Percentiles rank a stretch among this genome's conserved stretches.
Conservation (phyloP, 1,284 basidiomycete genomes). For the Melampsora larici-populina region DNA sequence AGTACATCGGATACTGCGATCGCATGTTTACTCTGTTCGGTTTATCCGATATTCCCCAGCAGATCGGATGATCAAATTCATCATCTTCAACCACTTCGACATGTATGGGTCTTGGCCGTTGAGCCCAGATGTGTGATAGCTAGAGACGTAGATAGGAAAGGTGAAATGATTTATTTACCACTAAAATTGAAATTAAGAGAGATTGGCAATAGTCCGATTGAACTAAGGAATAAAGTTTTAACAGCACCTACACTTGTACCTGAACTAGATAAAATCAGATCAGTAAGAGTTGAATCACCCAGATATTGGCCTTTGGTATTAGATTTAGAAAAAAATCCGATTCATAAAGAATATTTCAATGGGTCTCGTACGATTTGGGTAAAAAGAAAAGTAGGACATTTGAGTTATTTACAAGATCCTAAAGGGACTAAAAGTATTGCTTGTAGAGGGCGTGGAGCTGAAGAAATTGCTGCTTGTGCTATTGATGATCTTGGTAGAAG, state of each 20-base stretch:
- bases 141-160: conserved; percentile 76
- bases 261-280: conserved; percentile 71
- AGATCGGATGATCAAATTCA: conserved; percentile 79
- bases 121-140: conserved; percentile 89
- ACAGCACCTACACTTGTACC: conserved; percentile 89
- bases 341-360: conserved; percentile 68
- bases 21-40: conserved; percentile 80
- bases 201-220: conserved; percentile 45
- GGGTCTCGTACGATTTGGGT: conserved; percentile 79
- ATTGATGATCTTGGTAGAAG: conserved; percentile 39
- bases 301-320: conserved; percentile 90
- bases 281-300: conserved; percentile 80
- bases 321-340: conserved; percentile 64
- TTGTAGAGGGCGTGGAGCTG: conserved; percentile 41
- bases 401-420: conserved; percentile 88
- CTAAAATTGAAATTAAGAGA: conserved; percentile 77
- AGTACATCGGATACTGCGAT: conserved; percentile 87
- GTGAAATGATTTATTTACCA: conserved; percentile 82
- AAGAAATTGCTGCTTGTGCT: conserved; percentile 38
- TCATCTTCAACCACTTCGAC: conserved; percentile 86
- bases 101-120: conserved; percentile 91
- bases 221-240: conserved; percentile 60
- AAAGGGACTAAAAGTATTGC: conserved; percentile 78
- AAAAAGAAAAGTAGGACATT: conserved; percentile 83
- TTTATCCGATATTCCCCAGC: conserved; percentile 82